These are phyloP conservation scores for Syzygium grande DNA, from an alignment of 345 rosid genomes.

Conservation along the genomic window DNA sequence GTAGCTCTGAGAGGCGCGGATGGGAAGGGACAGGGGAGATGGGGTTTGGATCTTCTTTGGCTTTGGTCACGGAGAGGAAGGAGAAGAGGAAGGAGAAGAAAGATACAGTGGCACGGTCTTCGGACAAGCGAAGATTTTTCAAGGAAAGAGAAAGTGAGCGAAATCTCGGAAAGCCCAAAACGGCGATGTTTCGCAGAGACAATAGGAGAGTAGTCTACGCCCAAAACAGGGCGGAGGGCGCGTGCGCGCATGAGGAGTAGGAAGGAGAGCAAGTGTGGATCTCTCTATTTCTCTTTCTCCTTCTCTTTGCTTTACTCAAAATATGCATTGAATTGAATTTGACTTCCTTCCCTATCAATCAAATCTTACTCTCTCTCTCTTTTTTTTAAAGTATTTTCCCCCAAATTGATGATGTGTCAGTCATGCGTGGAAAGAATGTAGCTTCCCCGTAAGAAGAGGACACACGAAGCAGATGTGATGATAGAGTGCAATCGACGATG, in stretches of 20 bases:
- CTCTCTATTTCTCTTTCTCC: too few species aligned
- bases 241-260: not conserved
- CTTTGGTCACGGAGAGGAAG: not conserved
- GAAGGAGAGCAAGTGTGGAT: not conserved
- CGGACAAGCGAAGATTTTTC: not conserved
- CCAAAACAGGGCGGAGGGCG: not conserved
- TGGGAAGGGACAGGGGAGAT: not conserved
- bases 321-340: not conserved
- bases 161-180: not conserved
- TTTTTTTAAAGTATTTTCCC: too few species aligned
- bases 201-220: not conserved
- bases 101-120: not conserved
- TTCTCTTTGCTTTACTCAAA: not conserved
- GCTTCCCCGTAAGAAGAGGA: not conserved
- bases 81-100: not conserved
- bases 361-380: not conserved
- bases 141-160: not conserved
- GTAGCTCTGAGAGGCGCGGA: not conserved
- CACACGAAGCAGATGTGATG: rapidly evolving
- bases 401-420: not conserved
- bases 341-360: not conserved
- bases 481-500: rapidly evolving
- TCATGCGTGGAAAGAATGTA: too few species aligned
- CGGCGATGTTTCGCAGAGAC: not conserved
- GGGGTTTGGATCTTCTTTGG: not conserved